Base-by-base conservation (phyloP, 1,139 yeast genomes). In the Blastobotrys buckinghamii region DNA sequence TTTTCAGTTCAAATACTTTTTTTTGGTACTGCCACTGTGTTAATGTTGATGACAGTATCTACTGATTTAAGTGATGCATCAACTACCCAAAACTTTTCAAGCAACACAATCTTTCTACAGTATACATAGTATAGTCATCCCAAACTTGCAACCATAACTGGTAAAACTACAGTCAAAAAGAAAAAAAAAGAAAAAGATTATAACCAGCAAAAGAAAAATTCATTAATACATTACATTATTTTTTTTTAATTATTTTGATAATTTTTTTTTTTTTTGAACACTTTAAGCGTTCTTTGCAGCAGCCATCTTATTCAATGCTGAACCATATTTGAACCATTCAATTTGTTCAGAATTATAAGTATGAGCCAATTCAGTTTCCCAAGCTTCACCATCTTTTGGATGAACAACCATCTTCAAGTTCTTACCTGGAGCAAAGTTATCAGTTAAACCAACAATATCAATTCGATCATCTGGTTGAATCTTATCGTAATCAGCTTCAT, bases 311-410 rank as follows among this genome's bases (percentile, higher is more conserved):
- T 92, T 92, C 76, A 92, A 83, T 70, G 98, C 98, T 64, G 97
- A 89, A 78, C 98, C 98, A 66, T 85, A 80, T 81, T 86, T 90
- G 87, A 92, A 92, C 98, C 98, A 92, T 71, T 88, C 97, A 69
- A 92, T 84, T 80, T 92, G 98, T 77, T 92, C 97, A 57, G 69
- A 58, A 79, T 92, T 92, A 80, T 86, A 92, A 59, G 98, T 92
- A 80, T 92, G 98, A 55, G 95, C 79, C 72, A 90, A 84, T 75
- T 80, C 82, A 66, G 92, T 76, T 65, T 82, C 84, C 96, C 96
- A 90, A 56, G 88, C 74, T 51, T 67, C 71, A 67, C 96, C 96
- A 56, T 82, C 73, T 76, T 82, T 77, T 68, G 97, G 95, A 75
- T 87, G 92, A 63, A 92, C 92, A 74, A 86, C 87, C 79, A 89